These are phyloP conservation scores for Pseudogymnoascus verrucosus DNA, from an alignment of 2,329 filamentous ascomycete species.

Conservation along the genomic window DNA sequence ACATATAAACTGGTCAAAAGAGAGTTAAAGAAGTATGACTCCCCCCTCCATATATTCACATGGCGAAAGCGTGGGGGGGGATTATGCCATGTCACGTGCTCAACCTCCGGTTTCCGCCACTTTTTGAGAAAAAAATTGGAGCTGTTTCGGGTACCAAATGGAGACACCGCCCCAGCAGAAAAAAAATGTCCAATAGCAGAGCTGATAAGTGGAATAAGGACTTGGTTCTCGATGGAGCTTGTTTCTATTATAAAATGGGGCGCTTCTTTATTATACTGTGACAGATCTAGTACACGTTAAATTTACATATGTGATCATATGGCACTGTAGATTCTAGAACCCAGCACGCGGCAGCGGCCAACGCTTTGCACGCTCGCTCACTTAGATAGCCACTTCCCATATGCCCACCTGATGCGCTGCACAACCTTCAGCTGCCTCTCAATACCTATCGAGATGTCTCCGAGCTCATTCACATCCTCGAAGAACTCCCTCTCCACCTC, in stretches of 20 bases:
- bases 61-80: background rate
- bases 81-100: background rate
- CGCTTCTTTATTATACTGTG: background rate
- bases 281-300: background rate
- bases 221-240: background rate
- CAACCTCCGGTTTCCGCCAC: background rate
- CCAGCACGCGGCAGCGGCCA: background rate
- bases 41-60: background rate
- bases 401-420: slow-evolving; percentile 83
- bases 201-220: background rate
- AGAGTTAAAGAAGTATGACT: background rate
- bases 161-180: slow-evolving; percentile 1
- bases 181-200: background rate
- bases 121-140: background rate
- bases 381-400: slow-evolving; percentile 60
- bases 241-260: background rate
- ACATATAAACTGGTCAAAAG: background rate
- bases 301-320: background rate
- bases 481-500: slow-evolving; percentile 76
- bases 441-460: slow-evolving; percentile 70
- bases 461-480: slow-evolving; percentile 78
- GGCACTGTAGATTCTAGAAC: background rate
- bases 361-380: background rate
- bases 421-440: slow-evolving; percentile 71
- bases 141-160: background rate